Evolutionary conservation across 345 rosid genomes (phyloP), one percentile per base, ranked within the genome.

Genomic region (Carallia pectinifolia): DNA sequence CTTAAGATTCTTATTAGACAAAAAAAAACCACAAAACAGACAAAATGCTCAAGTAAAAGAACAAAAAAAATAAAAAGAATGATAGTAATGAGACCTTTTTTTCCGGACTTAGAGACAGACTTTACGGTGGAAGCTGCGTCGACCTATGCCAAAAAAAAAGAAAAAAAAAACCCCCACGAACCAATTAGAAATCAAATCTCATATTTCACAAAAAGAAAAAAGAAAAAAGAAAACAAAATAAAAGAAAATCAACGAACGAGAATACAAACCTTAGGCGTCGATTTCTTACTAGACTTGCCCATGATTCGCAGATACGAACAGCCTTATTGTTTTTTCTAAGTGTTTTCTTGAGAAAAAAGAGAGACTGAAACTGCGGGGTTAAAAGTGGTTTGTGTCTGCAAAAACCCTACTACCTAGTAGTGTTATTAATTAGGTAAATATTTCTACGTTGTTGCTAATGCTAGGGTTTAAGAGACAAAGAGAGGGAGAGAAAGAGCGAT

Each of bases 281-380:
- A 56, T 56, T 56, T 56, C 33, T 56, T 56, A 12, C 60, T 27
- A 3, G 60, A 56, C 33, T 23, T 56, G 60, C 60, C 60, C 60
- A 56, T 56, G 16, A 30, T 30, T 56, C 29, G 18, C 33, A 56
- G 31, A 3, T 44, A 44, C 13, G 10, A 23, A 10, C 17, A 12
- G 17, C 17, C 50, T 2, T 5, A 7, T 12, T 2, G 2, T 44
- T 44, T 13, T 44, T 33, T 33, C 34, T 44, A 15, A 10, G 5
- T 15, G 17, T 12, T 44, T 44, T 44, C 50, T 2, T 8, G 44
- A 12, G 50, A 23, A 44, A 7, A 1, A 10, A 44, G 17, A 44
- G 17, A 44, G 16, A 10, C 34, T 23, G 23, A 23, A 23, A 44
- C 50, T 12, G 50, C 50, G 15, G 50, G 13, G 16, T 4, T 33